Evolutionary conservation across 495 filamentous ascomycete genomes (phyloP).

Genomic region (Poronia punctata): DNA sequence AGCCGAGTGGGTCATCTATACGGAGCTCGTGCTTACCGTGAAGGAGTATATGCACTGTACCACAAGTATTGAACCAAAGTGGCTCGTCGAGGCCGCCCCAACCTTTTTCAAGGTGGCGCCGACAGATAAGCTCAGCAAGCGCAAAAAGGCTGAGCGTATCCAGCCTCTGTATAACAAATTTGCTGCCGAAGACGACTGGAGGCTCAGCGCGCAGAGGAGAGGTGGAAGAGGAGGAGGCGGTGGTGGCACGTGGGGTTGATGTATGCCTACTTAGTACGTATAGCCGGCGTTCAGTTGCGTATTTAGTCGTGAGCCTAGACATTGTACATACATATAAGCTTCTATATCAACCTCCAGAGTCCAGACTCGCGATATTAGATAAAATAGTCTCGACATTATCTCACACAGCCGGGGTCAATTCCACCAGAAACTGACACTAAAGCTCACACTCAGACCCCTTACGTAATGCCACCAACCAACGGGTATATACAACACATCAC

Average conservation of each 20-base stretch:
- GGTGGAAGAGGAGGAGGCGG: conserved; percentile 85
- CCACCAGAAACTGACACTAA: conserved; percentile 99
- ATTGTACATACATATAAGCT: too few species aligned
- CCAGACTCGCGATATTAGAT: too few species aligned
- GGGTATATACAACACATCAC: conserved; percentile 87
- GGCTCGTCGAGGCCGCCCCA: conserved; percentile 83
- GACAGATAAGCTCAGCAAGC: conserved; percentile 78
- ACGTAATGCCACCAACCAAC: conserved; percentile 99
- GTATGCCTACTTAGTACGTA: neutral
- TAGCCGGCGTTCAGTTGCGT: too few species aligned
- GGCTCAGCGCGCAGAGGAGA: conserved; percentile 79
- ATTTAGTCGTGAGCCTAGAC: too few species aligned
- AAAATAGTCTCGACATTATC: too few species aligned
- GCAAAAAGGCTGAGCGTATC: conserved; percentile 90
- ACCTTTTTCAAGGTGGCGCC: conserved; percentile 98
- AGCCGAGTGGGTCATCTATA: conserved; percentile 91
- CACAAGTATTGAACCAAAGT: conserved; percentile 88
- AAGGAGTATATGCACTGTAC: conserved; percentile 98
- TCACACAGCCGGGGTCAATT: conserved; percentile 36
- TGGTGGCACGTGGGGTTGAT: conserved; percentile 84
- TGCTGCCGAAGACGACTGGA: conserved; percentile 82
- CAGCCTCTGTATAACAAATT: conserved; percentile 92
- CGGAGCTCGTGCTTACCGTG: conserved; percentile 80
- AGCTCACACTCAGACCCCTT: conserved; percentile 71
- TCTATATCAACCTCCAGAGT: too few species aligned